phyloP scores from a whole-genome alignment of 148 eudicot genomes.

The Rhododendron kiyosumense region DNA sequence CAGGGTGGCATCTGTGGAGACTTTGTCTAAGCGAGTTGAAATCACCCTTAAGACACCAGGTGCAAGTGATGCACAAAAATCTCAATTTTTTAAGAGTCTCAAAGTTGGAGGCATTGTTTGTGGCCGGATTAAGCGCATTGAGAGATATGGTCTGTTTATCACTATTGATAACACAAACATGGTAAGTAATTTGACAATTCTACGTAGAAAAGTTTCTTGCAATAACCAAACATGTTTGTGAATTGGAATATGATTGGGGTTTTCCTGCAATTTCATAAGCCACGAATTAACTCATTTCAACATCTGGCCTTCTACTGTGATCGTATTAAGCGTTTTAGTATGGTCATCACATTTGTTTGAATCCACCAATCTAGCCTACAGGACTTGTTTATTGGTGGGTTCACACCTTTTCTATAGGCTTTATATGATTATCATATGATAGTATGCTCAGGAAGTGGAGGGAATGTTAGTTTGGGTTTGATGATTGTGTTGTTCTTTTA shows the following conservation, averaged over 20 bases:
- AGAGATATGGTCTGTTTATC: slow-evolving; percentile 77
- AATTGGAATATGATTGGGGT: background rate
- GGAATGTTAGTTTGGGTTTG: background rate
- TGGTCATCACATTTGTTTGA: background rate
- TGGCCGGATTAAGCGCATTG: slow-evolving; percentile 77
- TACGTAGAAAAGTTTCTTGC: background rate
- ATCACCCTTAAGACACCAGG: slow-evolving; percentile 65
- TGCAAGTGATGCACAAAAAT: slow-evolving; percentile 28
- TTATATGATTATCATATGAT: background rate
- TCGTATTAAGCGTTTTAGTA: background rate
- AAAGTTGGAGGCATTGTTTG: slow-evolving; percentile 58
- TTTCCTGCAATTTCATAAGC: background rate
- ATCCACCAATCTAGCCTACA: background rate
- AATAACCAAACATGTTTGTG: background rate
- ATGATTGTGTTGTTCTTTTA: slow-evolving; percentile 8
- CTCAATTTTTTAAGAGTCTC: slow-evolving; percentile 33
- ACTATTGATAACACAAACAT: slow-evolving; percentile 56
- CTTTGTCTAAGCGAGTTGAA: slow-evolving; percentile 81
- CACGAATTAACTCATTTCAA: background rate
- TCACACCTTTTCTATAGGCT: background rate
- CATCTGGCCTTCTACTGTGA: background rate
- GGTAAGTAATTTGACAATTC: slow-evolving; percentile 29
- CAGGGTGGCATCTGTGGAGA: slow-evolving; percentile 81
- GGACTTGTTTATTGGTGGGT: background rate
- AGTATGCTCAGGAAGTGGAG: background rate